These are phyloP conservation scores for Candida caryicola DNA, from an alignment of 805 yeast species.

Conservation along the genomic window DNA sequence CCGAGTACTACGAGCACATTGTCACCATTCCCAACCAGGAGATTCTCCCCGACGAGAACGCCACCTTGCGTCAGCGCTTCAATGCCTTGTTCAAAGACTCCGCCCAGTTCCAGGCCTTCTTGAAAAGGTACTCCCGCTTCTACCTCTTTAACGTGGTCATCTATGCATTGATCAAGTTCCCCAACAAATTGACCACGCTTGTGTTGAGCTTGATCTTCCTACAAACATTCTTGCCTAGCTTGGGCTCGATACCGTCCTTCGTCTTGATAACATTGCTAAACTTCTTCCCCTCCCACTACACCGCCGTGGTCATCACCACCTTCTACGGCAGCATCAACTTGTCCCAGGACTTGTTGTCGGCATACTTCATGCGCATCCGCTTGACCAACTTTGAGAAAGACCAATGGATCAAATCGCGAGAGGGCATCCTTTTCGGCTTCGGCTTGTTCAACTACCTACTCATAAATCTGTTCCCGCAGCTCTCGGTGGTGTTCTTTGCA, in stretches of 20 bases:
- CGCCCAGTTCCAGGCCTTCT: slow-evolving; percentile 17
- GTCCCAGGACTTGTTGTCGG: slow-evolving; percentile 45
- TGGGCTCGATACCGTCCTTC: slow-evolving; percentile 47
- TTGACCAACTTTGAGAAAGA: slow-evolving; percentile 40
- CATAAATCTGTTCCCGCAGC: slow-evolving; percentile 39
- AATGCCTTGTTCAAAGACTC: slow-evolving; percentile 12
- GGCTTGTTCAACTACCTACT: slow-evolving; percentile 47
- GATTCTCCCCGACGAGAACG: background rate
- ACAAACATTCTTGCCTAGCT: slow-evolving; percentile 39
- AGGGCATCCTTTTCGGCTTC: slow-evolving; percentile 56
- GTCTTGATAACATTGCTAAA: slow-evolving; percentile 33
- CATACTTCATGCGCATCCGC: slow-evolving; percentile 49
- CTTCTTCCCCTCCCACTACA: slow-evolving; percentile 32
- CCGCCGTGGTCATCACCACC: slow-evolving; percentile 38
- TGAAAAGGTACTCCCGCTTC: slow-evolving; percentile 15
- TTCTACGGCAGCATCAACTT: slow-evolving; percentile 48
- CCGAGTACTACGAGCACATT: slow-evolving; percentile 9
- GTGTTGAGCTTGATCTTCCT: slow-evolving; percentile 44
- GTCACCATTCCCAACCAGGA: slow-evolving; percentile 6
- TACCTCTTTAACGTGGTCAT: slow-evolving; percentile 28
- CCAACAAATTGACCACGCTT: slow-evolving; percentile 33
- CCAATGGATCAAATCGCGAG: slow-evolving; percentile 52
- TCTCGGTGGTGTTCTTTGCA: slow-evolving; percentile 48
- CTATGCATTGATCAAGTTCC: slow-evolving; percentile 19
- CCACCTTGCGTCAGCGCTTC: slow-evolving; percentile 5